Percentiles rank a stretch among this genome's conserved stretches.
phyloP scores from a whole-genome alignment of 176 grass and related monocot species.

The Dendrocalamus sinicus region DNA sequence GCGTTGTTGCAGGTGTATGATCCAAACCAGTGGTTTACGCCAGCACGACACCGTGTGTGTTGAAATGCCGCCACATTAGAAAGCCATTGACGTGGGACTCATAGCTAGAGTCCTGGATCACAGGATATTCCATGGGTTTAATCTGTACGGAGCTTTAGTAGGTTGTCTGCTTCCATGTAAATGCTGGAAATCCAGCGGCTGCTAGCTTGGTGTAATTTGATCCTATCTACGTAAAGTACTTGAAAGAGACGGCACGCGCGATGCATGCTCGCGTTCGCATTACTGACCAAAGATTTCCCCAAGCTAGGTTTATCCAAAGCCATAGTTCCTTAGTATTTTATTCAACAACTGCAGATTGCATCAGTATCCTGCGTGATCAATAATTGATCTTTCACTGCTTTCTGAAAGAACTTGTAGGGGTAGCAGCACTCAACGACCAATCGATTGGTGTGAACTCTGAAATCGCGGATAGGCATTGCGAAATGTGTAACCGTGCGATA shows the following conservation, averaged over 20 bases:
- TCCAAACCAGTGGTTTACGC: background rate
- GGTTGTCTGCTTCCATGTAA: background rate
- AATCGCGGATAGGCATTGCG: background rate
- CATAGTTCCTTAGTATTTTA: background rate
- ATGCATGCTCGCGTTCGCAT: background rate
- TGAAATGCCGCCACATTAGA: background rate
- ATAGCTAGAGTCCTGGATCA: no score
- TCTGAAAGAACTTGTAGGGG: background rate
- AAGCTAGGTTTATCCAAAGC: background rate
- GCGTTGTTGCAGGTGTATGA: conserved; percentile 42
- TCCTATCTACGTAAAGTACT: conserved; percentile 9
- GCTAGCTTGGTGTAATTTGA: background rate
- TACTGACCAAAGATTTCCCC: no score
- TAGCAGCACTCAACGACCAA: no score
- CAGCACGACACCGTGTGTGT: conserved; percentile 5
- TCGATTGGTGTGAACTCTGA: background rate
- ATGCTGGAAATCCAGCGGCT: conserved; percentile 1
- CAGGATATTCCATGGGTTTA: conserved; percentile 29
- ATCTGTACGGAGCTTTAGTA: conserved; percentile 16
- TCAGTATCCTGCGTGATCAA: background rate
- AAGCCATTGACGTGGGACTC: background rate
- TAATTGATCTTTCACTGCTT: background rate
- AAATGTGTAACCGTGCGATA: background rate
- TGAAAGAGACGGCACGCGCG: conserved; percentile 11
- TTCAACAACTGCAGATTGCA: background rate